These are phyloP conservation scores for slime mould (Dictyostelium discoideum) DNA, from an alignment of 78 protist species.

Conservation along the genomic window dicty_2.7 NC_007091.3:2569501-2570000, in stretches of 20 bases:
- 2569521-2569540: too few species aligned
- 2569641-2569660: not conserved
- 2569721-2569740: not conserved
- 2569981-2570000: not conserved
- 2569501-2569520: too few species aligned
- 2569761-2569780: too few species aligned
- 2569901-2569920: too few species aligned
- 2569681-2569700: too few species aligned
- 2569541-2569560: too few species aligned
- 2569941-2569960: not conserved
- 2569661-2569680: not conserved
- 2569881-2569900: not conserved
- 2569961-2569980: not conserved
- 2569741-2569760: not conserved
- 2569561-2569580: too few species aligned
- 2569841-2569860: not conserved
- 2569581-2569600: not conserved
- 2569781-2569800: too few species aligned
- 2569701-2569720: too few species aligned
- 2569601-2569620: not conserved
- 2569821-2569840: not conserved
- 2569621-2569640: not conserved
- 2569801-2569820: too few species aligned
- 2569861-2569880: too few species aligned
- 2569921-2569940: not conserved